Conservation (phyloP, 352 stramenopile species). For the Globisporangium acanthophoron region DNA sequence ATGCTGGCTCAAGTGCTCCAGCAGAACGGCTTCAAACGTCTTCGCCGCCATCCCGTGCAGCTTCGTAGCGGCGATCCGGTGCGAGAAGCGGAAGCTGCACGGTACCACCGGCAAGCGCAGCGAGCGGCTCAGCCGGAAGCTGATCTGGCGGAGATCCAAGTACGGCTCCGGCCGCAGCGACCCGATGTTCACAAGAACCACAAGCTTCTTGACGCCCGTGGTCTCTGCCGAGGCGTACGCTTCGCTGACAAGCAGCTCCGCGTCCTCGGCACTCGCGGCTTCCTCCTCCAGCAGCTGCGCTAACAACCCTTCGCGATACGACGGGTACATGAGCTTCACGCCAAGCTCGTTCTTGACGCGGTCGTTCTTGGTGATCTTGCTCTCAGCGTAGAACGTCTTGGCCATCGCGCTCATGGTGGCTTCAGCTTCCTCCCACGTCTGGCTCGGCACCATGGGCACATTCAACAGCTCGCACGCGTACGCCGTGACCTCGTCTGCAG, state of each 20-base stretch:
- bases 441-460: slow-evolving; percentile 34
- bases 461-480: slow-evolving; percentile 74
- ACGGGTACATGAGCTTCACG: slow-evolving; percentile 63
- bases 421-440: slow-evolving; percentile 70
- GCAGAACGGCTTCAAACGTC: slow-evolving; percentile 59
- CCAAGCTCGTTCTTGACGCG: slow-evolving; percentile 74
- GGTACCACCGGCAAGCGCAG: slow-evolving; percentile 50
- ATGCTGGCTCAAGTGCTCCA: slow-evolving; percentile 24
- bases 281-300: slow-evolving; percentile 80
- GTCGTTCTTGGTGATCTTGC: slow-evolving; percentile 71
- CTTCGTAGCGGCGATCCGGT: slow-evolving; percentile 50
- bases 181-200: slow-evolving; percentile 73
- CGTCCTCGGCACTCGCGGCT: slow-evolving; percentile 1
- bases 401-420: slow-evolving; percentile 81
- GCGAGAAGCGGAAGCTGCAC: slow-evolving; percentile 74
- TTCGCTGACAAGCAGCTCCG: neutral
- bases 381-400: slow-evolving; percentile 84
- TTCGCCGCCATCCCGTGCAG: slow-evolving; percentile 63
- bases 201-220: slow-evolving; percentile 11
- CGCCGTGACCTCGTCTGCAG: slow-evolving; percentile 67
- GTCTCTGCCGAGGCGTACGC: neutral
- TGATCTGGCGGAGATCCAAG: slow-evolving; percentile 67
- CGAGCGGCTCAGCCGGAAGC: slow-evolving; percentile 56
- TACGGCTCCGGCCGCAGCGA: slow-evolving; percentile 65
- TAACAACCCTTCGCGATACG: slow-evolving; percentile 76